Evolutionary conservation across 78 protist species (phyloP).

Genomic region (Dictyostelium citrinum): DNA sequence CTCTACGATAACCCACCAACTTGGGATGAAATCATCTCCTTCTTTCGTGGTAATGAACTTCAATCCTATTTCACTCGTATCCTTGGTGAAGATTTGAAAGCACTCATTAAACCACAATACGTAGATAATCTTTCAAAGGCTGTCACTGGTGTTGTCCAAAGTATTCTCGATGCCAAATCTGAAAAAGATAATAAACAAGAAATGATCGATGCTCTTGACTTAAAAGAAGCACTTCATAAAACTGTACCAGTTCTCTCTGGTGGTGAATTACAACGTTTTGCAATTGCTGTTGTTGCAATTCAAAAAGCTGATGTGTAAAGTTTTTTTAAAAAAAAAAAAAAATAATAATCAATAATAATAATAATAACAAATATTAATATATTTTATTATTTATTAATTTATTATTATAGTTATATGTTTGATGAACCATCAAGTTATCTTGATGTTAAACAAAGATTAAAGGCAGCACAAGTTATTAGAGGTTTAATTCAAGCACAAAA

Average conservation of each 20-base stretch:
- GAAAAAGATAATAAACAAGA: conserved; percentile 73
- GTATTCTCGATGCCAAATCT: conserved; percentile 78
- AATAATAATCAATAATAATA: background rate
- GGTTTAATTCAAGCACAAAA: conserved; percentile 71
- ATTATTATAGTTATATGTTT: conserved; percentile 94
- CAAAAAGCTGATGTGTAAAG: conserved; percentile 85
- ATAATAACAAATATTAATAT: background rate
- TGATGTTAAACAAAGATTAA: conserved; percentile 99
- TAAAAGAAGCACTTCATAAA: conserved; percentile 86
- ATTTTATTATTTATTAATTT: background rate
- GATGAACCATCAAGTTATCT: conserved; percentile 99
- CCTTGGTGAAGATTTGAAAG: conserved; percentile 90
- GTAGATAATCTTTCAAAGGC: conserved; percentile 98
- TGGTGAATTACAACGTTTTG: conserved; percentile 99
- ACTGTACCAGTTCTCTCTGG: conserved; percentile 95
- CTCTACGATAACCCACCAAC: conserved; percentile 90
- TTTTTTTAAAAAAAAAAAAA: background rate
- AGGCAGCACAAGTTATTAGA: conserved; percentile 98
- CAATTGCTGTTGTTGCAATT: conserved; percentile 91
- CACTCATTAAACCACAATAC: conserved; percentile 99
- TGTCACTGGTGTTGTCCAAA: conserved; percentile 93
- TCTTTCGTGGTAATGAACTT: conserved; percentile 99
- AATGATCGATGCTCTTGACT: conserved; percentile 83
- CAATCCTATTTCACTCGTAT: conserved; percentile 97
- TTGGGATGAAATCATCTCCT: conserved; percentile 98